Evolutionary conservation across 2,329 filamentous ascomycete genomes (phyloP), one percentile per base, ranked within the genome.

Genomic region (Botryotinia convoluta): DNA sequence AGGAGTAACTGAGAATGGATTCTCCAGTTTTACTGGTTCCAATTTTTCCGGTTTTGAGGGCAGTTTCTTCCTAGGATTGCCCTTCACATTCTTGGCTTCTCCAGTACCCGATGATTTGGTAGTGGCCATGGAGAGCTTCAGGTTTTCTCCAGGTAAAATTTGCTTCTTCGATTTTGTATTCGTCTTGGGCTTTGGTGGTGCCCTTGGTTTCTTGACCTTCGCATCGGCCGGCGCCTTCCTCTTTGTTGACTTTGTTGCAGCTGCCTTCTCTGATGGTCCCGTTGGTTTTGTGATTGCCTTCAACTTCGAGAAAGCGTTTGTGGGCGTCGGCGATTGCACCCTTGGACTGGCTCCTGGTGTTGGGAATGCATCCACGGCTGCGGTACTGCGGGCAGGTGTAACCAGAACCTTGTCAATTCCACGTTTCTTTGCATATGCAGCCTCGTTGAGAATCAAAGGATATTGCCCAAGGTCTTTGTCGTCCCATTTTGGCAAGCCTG

Each of bases 401-500:
- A 87, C 80, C 37, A 85, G 80, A 14, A 88, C 83, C 74, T 85
- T 82, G 32, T 86, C 77, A 61, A 81, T 80, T 63, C 83, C 81
- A 63, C 81, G 77, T 42, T 76, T 82, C 69, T 83, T 82, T 72
- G 84, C 82, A 74, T 85, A 83, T 73, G 85, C 83, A 67, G 4
- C 61, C 72, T 84, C 80, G 29, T 82, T 81, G 7, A 83, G 82
- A 20, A 86, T 80, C 71, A 86, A 84, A 45, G 86, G 82, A 71
- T 85, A 84, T 70, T 85, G 84, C 62, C 86, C 85, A 57, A 85
- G 82, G 32, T 87, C 87, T 73, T 87, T 86, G 75, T 86, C 84
- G 76, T 91, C 86, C 86, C 88, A 91, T 26, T 81, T 87, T 7
- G 89, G 88, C 39, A 92, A 82, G 35, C 88, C 88, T 26, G 90